Evolutionary conservation across 163 green algal genomes (phyloP).

Genomic region (Chlamydomonas reinhardtii): DNA sequence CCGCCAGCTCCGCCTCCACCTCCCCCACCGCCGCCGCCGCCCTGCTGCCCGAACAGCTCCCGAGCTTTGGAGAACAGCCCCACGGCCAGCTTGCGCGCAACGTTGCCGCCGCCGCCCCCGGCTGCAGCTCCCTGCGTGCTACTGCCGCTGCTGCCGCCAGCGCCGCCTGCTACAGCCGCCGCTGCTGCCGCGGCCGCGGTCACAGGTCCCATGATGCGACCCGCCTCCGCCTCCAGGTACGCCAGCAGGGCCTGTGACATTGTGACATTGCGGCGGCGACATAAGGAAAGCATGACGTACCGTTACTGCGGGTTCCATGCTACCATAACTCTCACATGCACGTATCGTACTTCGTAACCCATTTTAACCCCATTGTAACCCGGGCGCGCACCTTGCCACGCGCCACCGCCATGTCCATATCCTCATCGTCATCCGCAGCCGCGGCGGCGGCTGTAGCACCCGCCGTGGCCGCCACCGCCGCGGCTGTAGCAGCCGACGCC

Average conservation of each 20-base stretch:
- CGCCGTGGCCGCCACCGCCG: not conserved
- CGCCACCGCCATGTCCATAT: slow-evolving; percentile 64
- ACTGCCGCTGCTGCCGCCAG: not conserved
- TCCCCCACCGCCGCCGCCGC: no score
- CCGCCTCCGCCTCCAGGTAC: slow-evolving; percentile 72
- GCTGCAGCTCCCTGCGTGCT: not conserved
- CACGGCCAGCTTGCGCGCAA: slow-evolving; percentile 34
- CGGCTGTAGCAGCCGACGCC: slow-evolving; percentile 19
- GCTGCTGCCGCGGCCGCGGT: not conserved
- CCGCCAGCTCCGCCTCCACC: not conserved
- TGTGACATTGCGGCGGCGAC: no score
- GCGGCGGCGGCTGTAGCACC: not conserved
- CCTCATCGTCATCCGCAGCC: slow-evolving; percentile 14
- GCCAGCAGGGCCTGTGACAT: slow-evolving; percentile 61
- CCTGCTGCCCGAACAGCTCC: slow-evolving; percentile 14
- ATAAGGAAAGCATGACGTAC: no score
- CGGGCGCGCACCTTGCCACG: slow-evolving; percentile 58
- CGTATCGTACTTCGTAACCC: no score
- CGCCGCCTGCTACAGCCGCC: not conserved
- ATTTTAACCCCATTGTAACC: no score
- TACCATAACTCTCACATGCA: no score
- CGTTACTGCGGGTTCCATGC: no score
- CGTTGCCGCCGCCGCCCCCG: not conserved
- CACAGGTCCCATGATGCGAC: slow-evolving; percentile 57
- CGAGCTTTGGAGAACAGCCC: slow-evolving; percentile 24